Evolutionary conservation across 139 green algal species (phyloP).

Genomic region (Picochlorum sp.): DNA sequence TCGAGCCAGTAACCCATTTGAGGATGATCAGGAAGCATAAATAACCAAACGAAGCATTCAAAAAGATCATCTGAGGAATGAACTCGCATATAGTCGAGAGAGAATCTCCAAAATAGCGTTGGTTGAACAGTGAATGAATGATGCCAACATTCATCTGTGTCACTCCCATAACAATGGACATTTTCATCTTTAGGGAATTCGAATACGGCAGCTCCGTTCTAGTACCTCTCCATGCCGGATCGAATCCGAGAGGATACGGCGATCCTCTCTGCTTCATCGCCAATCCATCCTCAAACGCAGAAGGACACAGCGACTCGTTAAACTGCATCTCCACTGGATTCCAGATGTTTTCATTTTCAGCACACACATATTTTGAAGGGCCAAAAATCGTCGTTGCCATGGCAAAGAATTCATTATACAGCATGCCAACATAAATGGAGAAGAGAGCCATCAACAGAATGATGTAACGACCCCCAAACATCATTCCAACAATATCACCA

Average conservation of each 20-base stretch:
- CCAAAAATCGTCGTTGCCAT: slow-evolving; percentile 86
- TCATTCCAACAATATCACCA: slow-evolving; percentile 88
- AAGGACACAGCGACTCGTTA: slow-evolving; percentile 29
- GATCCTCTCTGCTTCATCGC: slow-evolving; percentile 10
- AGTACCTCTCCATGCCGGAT: slow-evolving; percentile 92
- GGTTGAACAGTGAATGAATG: slow-evolving; percentile 86
- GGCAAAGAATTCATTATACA: slow-evolving; percentile 99
- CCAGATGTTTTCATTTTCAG: slow-evolving; percentile 17
- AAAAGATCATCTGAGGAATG: slow-evolving; percentile 90
- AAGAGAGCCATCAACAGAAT: slow-evolving; percentile 97
- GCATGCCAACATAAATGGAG: slow-evolving; percentile 85
- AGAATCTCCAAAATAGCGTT: slow-evolving; percentile 71
- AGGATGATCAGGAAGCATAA: slow-evolving; percentile 88
- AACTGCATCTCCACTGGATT: slow-evolving; percentile 33
- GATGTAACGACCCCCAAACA: slow-evolving; percentile 87
- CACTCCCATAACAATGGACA: slow-evolving; percentile 90
- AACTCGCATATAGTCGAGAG: slow-evolving; percentile 87
- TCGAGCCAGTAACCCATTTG: slow-evolving; percentile 81
- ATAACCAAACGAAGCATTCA: slow-evolving; percentile 95
- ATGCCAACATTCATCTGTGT: slow-evolving; percentile 96
- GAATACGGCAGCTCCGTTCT: slow-evolving; percentile 91
- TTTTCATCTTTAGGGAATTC: slow-evolving; percentile 99
- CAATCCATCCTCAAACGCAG: slow-evolving; percentile 39
- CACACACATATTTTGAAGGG: slow-evolving; percentile 32
- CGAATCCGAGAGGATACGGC: slow-evolving; percentile 85